phyloP scores from a whole-genome alignment of 2,329 filamentous ascomycete species.

The Parastagonospora avenae region DNA sequence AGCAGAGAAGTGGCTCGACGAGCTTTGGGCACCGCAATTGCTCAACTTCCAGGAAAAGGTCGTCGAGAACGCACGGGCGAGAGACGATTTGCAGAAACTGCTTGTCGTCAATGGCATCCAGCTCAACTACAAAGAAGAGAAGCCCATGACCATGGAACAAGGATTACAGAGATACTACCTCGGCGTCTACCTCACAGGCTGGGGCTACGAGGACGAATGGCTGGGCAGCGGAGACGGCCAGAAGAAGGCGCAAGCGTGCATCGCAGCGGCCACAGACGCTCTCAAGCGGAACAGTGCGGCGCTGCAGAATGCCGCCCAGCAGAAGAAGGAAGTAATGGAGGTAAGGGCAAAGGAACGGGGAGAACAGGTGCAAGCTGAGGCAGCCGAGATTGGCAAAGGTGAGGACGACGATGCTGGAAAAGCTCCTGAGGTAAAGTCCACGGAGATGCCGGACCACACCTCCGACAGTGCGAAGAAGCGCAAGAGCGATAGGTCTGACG shows the following conservation, averaged over 20 bases:
- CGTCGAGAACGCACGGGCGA: slow-evolving; percentile 47
- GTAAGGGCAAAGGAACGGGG: slow-evolving; percentile 18
- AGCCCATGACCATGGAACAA: slow-evolving; percentile 56
- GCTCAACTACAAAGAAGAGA: slow-evolving; percentile 56
- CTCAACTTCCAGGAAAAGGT: slow-evolving; percentile 35
- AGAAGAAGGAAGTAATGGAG: slow-evolving; percentile 29
- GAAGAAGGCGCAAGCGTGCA: slow-evolving; percentile 72
- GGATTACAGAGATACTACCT: slow-evolving; percentile 66
- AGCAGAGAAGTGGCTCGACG: slow-evolving; percentile 72
- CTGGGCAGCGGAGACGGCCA: slow-evolving; percentile 68
- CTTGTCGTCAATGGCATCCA: slow-evolving; percentile 42
- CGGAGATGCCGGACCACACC: not conserved
- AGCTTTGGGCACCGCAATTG: slow-evolving; percentile 66
- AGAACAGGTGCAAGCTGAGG: slow-evolving; percentile 16
- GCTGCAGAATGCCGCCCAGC: slow-evolving; percentile 18
- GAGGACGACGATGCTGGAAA: not conserved
- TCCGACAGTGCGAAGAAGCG: slow-evolving; percentile 5
- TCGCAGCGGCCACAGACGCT: slow-evolving; percentile 68
- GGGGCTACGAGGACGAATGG: slow-evolving; percentile 67
- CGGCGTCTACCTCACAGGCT: slow-evolving; percentile 69
- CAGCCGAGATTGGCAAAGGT: slow-evolving; percentile 7
- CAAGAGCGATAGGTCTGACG: slow-evolving; percentile 3
- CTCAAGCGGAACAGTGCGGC: slow-evolving; percentile 53
- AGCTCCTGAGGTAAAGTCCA: not conserved
- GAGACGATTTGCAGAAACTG: slow-evolving; percentile 46